These are phyloP conservation scores for Microcos paniculata DNA, from an alignment of 345 rosid genomes.

Conservation along the genomic window DNA sequence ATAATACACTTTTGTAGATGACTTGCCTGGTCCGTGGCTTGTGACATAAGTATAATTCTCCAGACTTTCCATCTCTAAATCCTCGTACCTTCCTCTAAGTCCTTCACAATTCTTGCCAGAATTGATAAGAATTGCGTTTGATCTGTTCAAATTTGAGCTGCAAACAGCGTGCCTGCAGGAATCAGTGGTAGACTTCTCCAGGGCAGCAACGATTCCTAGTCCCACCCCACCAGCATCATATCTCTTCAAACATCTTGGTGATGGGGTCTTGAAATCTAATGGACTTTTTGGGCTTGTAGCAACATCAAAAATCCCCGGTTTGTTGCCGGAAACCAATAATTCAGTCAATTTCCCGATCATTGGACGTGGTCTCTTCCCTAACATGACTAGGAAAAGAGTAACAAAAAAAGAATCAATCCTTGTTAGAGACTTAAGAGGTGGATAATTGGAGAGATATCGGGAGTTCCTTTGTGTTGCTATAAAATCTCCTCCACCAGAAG, in stretches of 20 bases:
- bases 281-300: constrained; percentile 69
- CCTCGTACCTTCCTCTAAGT: constrained; percentile 16
- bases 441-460: constrained; percentile 7
- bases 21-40: constrained; percentile 42
- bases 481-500: constrained; percentile 30
- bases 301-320: constrained; percentile 34
- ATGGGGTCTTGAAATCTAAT: constrained; percentile 54
- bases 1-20: constrained; percentile 55
- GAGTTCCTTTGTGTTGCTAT: constrained; percentile 13
- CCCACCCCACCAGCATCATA: constrained; percentile 68
- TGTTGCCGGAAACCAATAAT: constrained; percentile 56
- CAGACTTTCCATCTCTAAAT: constrained; percentile 43
- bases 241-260: constrained; percentile 55
- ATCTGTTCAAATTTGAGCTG: constrained; percentile 24
- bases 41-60: constrained; percentile 72
- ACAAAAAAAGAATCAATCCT: neutral
- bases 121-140: constrained; percentile 36
- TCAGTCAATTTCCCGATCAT: constrained; percentile 72
- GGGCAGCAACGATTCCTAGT: constrained; percentile 75
- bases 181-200: constrained; percentile 45
- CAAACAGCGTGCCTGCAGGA: constrained; percentile 26
- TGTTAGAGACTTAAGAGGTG: neutral
- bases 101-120: constrained; percentile 22
- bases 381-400: constrained; percentile 32
- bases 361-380: constrained; percentile 64